These are phyloP conservation scores for Cucurbita moschata DNA, from an alignment of 306 rosid genomes.

Conservation along the genomic window DNA sequence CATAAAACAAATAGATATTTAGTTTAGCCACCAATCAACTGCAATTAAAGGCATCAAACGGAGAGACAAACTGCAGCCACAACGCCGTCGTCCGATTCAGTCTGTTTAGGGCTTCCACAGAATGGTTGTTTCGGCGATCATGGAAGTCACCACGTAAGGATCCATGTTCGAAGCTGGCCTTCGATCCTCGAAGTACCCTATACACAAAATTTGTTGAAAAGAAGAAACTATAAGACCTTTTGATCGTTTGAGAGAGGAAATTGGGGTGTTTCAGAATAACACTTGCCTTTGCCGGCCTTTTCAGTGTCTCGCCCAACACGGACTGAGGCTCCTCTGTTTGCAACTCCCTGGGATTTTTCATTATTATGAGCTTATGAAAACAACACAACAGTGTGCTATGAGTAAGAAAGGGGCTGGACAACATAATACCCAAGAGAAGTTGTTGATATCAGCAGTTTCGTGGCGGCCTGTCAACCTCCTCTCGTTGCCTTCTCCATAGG, in stretches of 20 bases:
- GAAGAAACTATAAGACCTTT: background rate
- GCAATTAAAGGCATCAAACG: background rate
- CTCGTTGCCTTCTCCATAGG: conserved; percentile 45
- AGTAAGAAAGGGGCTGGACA: background rate
- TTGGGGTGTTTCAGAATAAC: background rate
- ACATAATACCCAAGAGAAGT: conserved; percentile 33
- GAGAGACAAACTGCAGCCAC: background rate
- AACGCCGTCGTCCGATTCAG: background rate
- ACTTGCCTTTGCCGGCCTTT: conserved; percentile 36
- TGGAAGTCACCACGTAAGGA: conserved; percentile 34
- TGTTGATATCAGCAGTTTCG: conserved; percentile 46
- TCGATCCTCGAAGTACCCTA: conserved; percentile 46
- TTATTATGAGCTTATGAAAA: too few species aligned
- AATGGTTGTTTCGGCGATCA: conserved; percentile 41
- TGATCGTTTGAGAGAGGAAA: background rate
- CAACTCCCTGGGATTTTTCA: conserved; percentile 30
- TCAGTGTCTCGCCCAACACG: conserved; percentile 49
- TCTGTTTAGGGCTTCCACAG: conserved; percentile 19
- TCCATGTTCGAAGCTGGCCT: conserved; percentile 56
- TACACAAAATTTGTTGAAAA: background rate
- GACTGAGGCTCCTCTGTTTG: conserved; percentile 40
- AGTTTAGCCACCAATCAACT: background rate
- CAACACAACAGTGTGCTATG: too few species aligned
- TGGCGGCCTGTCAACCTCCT: conserved; percentile 47
- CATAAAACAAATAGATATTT: background rate